Evolutionary conservation across 75 land plant genomes (phyloP).

Genomic region (Cryptomeria japonica): DNA sequence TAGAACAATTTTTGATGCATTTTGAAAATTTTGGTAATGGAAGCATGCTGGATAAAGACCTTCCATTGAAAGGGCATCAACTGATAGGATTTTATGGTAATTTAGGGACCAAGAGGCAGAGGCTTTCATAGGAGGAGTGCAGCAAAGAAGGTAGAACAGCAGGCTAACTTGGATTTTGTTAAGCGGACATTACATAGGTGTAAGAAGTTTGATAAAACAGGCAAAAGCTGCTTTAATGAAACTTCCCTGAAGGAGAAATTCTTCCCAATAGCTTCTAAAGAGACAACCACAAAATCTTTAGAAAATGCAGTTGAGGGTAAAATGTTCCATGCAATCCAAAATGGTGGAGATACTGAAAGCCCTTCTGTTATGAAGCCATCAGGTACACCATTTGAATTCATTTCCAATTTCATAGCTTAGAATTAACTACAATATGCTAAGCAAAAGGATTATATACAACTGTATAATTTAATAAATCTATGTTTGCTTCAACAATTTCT

Average conservation of each 20-base stretch:
- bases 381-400: background rate
- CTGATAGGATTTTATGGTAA: background rate
- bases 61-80: background rate
- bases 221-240: slow-evolving; percentile 71
- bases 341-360: background rate
- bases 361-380: background rate
- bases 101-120: slow-evolving; percentile 45
- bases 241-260: slow-evolving; percentile 46
- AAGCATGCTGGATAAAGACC: background rate
- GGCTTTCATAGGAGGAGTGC: slow-evolving; percentile 52
- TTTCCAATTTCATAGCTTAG: no score
- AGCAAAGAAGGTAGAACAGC: slow-evolving; percentile 54
- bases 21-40: background rate
- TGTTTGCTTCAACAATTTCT: background rate
- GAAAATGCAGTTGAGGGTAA: slow-evolving; percentile 1
- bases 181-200: slow-evolving; percentile 63
- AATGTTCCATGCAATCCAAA: background rate
- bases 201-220: slow-evolving; percentile 61
- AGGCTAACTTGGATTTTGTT: slow-evolving; percentile 65
- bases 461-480: background rate
- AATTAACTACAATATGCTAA: background rate
- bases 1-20: background rate
- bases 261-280: slow-evolving; percentile 27
- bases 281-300: background rate
- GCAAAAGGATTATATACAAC: background rate